Evolutionary conservation across 371 early-diverging fungal species (phyloP), one percentile per base, ranked within the genome.

Genomic region (Blakeslea trispora): DNA sequence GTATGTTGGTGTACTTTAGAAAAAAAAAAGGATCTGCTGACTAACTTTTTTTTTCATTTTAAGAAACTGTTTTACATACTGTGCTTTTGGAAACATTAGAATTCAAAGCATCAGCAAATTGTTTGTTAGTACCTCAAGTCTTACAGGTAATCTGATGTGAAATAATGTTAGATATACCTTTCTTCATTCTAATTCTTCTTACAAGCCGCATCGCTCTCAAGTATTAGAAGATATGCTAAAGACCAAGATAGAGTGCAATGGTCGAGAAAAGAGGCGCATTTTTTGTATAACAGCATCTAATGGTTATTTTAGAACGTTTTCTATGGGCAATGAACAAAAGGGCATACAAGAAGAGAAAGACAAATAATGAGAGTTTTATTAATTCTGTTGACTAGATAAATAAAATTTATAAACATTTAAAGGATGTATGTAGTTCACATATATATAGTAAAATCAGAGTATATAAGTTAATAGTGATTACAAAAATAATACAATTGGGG

Each of bases 161-260:
- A n/a, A n/a, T n/a, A n/a, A n/a, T n/a, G n/a, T n/a, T n/a, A n/a
- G n/a, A n/a, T n/a, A n/a, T n/a, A n/a, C n/a, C n/a, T n/a, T n/a
- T n/a, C n/a, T n/a, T n/a, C n/a, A n/a, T n/a, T n/a, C n/a, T n/a
- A n/a, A n/a, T n/a, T n/a, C 21, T 22, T 18, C 21, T 54, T 21
- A 14, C 4, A 19, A 63, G 63, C 28, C 52, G 2, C 24, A 15
- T 18, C 13, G 60, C 18, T 17, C 31, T 28, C 54, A 31, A 39
- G 10, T 15, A 5, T 32, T 66, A 15, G 10, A 49, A 2, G 45
- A 21, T 24, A 61, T 66, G 66, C 42, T 53, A n/a, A 6, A 50
- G 1, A 50, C 48, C 4, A 66, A 66, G 15, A 21, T 66, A 5
- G 66, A 61, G 7, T 66, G 66, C 17, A 66, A 66, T 37, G 66